Percentiles rank a stretch among this genome's conserved stretches.
Conservation (phyloP, 345 rosid species). For the Rhodamnia rubescens region DNA sequence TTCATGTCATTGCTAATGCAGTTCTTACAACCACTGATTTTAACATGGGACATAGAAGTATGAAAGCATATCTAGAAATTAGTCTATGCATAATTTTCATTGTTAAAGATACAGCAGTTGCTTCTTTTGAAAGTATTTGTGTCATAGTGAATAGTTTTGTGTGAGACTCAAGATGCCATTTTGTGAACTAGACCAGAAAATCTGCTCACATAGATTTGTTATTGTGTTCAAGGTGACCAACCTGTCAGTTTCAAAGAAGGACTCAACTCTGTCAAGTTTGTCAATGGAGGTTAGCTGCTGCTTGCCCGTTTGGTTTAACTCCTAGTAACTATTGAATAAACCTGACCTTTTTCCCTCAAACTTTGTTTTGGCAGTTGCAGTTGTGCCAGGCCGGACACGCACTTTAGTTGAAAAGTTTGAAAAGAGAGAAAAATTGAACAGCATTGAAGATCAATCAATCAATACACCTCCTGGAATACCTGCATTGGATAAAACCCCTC, state of each 20-base stretch:
- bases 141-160: neutral
- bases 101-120: neutral
- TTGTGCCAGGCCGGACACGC: slow-evolving; percentile 83
- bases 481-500: neutral
- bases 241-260: slow-evolving; percentile 21
- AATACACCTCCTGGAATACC: neutral
- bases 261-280: slow-evolving; percentile 47
- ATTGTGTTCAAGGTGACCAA: slow-evolving; percentile 34
- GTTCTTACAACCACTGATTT: neutral
- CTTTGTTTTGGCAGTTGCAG: slow-evolving; percentile 61
- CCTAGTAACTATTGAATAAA: neutral
- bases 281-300: slow-evolving; percentile 80
- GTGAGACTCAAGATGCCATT: neutral
- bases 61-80: neutral
- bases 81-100: neutral
- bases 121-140: neutral
- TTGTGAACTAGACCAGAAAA: neutral
- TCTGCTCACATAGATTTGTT: slow-evolving; percentile 7
- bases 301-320: slow-evolving; percentile 1
- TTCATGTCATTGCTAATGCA: neutral
- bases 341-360: neutral
- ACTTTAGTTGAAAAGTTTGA: slow-evolving; percentile 90
- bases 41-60: neutral
- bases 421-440: neutral
- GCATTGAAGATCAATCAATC: slow-evolving; percentile 9